phyloP scores from a whole-genome alignment of 805 yeast species.

The Metschnikowia matae region DNA sequence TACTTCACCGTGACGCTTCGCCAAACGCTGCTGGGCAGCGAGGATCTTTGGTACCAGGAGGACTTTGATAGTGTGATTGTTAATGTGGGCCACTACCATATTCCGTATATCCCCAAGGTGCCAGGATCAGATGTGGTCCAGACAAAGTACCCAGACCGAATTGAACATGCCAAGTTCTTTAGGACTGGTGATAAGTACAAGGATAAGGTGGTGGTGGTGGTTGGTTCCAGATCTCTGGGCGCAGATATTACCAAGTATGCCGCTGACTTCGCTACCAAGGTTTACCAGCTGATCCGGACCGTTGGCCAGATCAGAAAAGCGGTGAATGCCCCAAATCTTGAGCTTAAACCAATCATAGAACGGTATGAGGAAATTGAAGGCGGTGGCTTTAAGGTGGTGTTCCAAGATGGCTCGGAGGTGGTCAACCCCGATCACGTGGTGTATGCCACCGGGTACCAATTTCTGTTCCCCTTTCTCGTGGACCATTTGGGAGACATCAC shows the following conservation, averaged over 20 bases:
- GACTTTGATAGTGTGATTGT: constrained; percentile 37
- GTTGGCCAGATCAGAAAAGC: constrained; percentile 5
- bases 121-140: constrained; percentile 38
- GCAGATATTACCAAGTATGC: constrained; percentile 28
- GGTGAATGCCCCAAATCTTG: constrained; percentile 15
- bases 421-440: constrained; percentile 52
- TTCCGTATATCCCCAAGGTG: constrained; percentile 43
- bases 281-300: constrained; percentile 30
- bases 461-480: constrained; percentile 57
- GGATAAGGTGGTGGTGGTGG: constrained; percentile 20
- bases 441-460: constrained; percentile 74
- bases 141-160: constrained; percentile 22
- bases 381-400: constrained; percentile 31
- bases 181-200: constrained; percentile 28
- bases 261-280: constrained; percentile 20
- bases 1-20: constrained; percentile 30
- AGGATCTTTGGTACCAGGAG: constrained; percentile 36
- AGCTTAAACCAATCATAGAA: constrained; percentile 24
- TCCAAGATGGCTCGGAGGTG: constrained; percentile 46
- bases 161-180: constrained; percentile 46
- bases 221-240: constrained; percentile 28
- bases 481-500: constrained; percentile 41
- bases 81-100: constrained; percentile 47
- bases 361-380: constrained; percentile 24
- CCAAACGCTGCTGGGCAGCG: constrained; percentile 16